Evolutionary conservation across 805 yeast genomes (phyloP).

Genomic region (Pichia insulana): DNA sequence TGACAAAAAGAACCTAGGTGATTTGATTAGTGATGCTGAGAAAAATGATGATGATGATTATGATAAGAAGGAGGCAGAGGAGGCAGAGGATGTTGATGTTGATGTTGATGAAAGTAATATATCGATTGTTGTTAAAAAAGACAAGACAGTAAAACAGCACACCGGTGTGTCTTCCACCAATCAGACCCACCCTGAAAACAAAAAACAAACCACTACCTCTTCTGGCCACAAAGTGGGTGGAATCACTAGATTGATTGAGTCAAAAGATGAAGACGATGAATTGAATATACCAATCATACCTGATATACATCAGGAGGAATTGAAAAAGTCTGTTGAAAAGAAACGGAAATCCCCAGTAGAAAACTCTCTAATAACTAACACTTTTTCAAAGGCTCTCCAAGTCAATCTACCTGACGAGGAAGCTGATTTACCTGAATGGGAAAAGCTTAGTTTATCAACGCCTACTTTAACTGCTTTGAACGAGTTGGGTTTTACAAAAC

Average conservation of each 20-base stretch:
- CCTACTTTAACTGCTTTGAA: constrained; percentile 56
- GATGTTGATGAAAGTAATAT: constrained; percentile 7
- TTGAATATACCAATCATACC: constrained; percentile 11
- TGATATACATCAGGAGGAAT: background rate
- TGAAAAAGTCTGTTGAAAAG: constrained; percentile 9
- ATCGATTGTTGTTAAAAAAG: too few relatives aligned
- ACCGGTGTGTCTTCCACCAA: background rate
- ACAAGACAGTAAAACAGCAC: background rate
- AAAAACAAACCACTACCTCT: too few relatives aligned
- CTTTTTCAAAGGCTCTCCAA: constrained; percentile 12
- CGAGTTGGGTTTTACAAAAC: constrained; percentile 48
- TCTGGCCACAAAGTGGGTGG: too few relatives aligned
- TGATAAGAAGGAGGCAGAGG: constrained; percentile 7
- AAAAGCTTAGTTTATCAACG: constrained; percentile 38
- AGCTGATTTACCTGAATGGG: constrained; percentile 58
- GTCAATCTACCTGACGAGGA: constrained; percentile 20
- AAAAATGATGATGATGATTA: constrained; percentile 9
- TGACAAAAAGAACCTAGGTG: constrained; percentile 8
- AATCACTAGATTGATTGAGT: constrained; percentile 5
- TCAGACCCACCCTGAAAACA: background rate
- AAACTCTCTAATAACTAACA: constrained; percentile 13
- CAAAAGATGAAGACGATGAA: constrained; percentile 14
- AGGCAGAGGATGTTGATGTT: background rate
- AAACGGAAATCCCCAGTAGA: constrained; percentile 5
- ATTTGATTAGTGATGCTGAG: constrained; percentile 6